Base-by-base conservation (phyloP, 2,329 filamentous ascomycete species). In the Pestalotiopsis sp. region DNA sequence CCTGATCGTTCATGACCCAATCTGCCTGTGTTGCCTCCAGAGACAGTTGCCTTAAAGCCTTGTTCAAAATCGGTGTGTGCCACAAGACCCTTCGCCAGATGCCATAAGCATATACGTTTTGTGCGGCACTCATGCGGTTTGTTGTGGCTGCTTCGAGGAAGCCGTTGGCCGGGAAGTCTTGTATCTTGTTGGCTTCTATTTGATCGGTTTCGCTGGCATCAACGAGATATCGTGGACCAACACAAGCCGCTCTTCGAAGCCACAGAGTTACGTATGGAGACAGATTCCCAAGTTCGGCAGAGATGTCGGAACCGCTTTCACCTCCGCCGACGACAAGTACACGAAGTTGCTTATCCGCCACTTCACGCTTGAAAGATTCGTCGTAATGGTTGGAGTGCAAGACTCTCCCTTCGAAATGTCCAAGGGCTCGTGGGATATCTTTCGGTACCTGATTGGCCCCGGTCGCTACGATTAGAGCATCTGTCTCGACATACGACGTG, bases 91-190 rank as follows among this genome's bases (percentile, higher is more conserved):
- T 65, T 17, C 62, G 36, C 27, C 27, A 49, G 62, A 65, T 14
- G 23, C 62, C 62, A 17, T 65, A 49, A 4, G 38, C 31, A 13
- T 63, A 63, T 38, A 39, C 61, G 61, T 63, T 63, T 20, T 63
- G 61, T 6, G 27, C 27, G 4, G 61, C 61, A 20, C 62, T 65
- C 36, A 65, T 65, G 41, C 62, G 36, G 5, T 65, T 49, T 7
- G 36, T 65, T 13, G 62, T 49, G 20, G 17, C 62, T 9, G 62
- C 62, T 38, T 65, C 62, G 38, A 65, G 62, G n/a, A 65, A 49
- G 25, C 61, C 27, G n/a, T 65, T 45, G 36, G 62, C 39, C 14
- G 62, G 62, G 49, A 65, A 65, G 62, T 49, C 38, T 49, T 52
- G 38, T 20, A 20, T 45, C 38, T 65, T 65, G 41, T 65, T 49